These are phyloP conservation scores for Kwoniella dejecticola DNA, from an alignment of 768 basidiomycete genomes.

Conservation along the genomic window DNA sequence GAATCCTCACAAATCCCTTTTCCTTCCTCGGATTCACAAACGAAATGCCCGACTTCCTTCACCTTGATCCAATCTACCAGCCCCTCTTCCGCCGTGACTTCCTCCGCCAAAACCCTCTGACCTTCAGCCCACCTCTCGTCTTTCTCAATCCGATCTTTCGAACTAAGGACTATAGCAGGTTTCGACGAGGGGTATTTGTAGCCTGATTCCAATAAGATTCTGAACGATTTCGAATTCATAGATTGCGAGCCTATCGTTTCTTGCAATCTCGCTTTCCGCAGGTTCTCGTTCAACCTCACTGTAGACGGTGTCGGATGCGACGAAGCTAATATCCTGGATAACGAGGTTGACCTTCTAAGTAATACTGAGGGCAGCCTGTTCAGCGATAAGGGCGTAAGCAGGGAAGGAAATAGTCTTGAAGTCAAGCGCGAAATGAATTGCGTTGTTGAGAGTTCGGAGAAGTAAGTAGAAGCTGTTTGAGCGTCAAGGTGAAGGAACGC, in stretches of 20 bases:
- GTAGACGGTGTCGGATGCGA: conserved; percentile 40
- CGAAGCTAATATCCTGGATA: conserved; percentile 50
- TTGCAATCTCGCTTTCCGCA: conserved; percentile 50
- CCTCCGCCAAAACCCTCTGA: conserved; percentile 49
- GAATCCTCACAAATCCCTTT: conserved; percentile 30
- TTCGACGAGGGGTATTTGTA: conserved; percentile 38
- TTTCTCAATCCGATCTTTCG: conserved; percentile 36
- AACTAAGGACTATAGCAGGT: conserved; percentile 44
- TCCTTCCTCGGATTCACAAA: conserved; percentile 30
- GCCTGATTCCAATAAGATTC: conserved; percentile 35
- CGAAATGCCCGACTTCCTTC: conserved; percentile 25
- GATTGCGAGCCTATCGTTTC: conserved; percentile 51
- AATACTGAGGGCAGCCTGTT: conserved; percentile 49
- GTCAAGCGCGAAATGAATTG: conserved; percentile 43
- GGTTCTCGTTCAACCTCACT: conserved; percentile 37
- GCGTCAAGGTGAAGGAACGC: conserved; percentile 53
- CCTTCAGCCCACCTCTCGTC: conserved; percentile 50
- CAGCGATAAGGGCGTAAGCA: conserved; percentile 50
- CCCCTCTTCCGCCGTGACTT: conserved; percentile 49
- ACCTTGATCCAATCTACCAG: conserved; percentile 42
- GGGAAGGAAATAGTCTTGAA: conserved; percentile 44
- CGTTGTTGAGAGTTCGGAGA: conserved; percentile 42
- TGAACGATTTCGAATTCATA: conserved; percentile 44
- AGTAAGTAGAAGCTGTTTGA: conserved; percentile 53
- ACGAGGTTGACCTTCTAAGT: conserved; percentile 44